These are phyloP conservation scores for Vaccinium darrowii DNA, from an alignment of 148 eudicot species.

Conservation along the genomic window DNA sequence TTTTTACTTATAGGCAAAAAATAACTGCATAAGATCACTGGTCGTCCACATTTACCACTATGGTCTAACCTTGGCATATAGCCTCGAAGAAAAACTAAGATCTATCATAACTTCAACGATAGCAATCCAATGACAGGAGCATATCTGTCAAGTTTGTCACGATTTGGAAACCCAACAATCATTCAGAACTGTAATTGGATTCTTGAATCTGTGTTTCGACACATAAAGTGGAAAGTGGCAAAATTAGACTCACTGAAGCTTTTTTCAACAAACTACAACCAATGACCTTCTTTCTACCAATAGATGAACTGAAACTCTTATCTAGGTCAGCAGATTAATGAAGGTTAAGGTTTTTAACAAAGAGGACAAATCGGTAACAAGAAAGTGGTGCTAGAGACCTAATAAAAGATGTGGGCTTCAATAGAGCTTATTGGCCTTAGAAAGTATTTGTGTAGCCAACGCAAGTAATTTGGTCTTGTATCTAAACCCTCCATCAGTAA, in stretches of 20 bases:
- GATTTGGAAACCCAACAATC: not conserved
- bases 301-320: not conserved
- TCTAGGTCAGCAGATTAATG: not conserved
- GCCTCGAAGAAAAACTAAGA: not conserved
- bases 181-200: not conserved
- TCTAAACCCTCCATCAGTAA: not conserved
- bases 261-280: conserved; percentile 4
- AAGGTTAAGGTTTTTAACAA: not conserved
- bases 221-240: not conserved
- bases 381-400: not conserved
- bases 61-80: not conserved
- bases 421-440: not conserved
- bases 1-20: not conserved
- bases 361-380: not conserved
- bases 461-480: not conserved
- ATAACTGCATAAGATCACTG: not conserved
- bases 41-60: not conserved
- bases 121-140: not conserved
- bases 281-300: not conserved
- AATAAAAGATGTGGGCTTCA: not conserved
- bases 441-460: not conserved
- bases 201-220: not conserved
- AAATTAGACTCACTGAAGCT: conserved; percentile 6
- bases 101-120: not conserved
- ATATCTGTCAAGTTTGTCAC: not conserved